A percentile compares a stretch with the other conserved stretches of the same genome.
These are phyloP conservation scores for Capsicum pubescens DNA, from an alignment of 257 asterid species.

Conservation along the genomic window DNA sequence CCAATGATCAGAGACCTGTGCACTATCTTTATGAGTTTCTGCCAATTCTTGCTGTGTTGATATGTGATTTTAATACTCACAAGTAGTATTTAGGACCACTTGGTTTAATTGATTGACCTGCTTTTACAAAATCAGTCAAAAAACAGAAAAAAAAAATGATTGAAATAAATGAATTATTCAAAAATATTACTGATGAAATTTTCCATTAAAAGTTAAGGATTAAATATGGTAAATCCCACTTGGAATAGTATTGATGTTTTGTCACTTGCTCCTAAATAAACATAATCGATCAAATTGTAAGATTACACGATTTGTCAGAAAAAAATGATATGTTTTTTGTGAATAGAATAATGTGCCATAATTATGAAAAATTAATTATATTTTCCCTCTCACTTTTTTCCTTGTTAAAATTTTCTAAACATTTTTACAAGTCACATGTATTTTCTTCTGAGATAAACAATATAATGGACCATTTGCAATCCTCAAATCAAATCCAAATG, in stretches of 20 bases:
- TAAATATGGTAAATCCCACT: neutral
- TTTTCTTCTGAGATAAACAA: slow-evolving; percentile 4
- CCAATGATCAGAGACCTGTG: slow-evolving; percentile 34
- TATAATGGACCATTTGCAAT: neutral
- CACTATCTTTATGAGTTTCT: slow-evolving; percentile 31
- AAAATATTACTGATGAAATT: neutral
- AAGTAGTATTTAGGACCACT: slow-evolving; percentile 46
- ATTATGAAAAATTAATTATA: neutral
- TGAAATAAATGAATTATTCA: neutral
- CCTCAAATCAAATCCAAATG: slow-evolving; percentile 23
- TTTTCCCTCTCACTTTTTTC: neutral
- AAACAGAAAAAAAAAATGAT: neutral
- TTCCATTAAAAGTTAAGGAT: neutral
- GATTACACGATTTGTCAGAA: neutral
- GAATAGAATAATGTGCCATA: slow-evolving; percentile 10
- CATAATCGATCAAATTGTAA: neutral
- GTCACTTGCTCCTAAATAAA: too few species aligned
- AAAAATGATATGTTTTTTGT: neutral
- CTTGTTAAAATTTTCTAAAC: slow-evolving; percentile 21
- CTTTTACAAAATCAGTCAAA: neutral
- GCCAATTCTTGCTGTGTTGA: slow-evolving; percentile 36
- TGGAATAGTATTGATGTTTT: neutral
- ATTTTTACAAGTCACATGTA: slow-evolving; percentile 24
- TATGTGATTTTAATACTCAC: slow-evolving; percentile 39
- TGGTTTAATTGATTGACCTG: slow-evolving; percentile 22